phyloP scores from a whole-genome alignment of 306 rosid genomes.

The Cucurbita argyrosperma region DNA sequence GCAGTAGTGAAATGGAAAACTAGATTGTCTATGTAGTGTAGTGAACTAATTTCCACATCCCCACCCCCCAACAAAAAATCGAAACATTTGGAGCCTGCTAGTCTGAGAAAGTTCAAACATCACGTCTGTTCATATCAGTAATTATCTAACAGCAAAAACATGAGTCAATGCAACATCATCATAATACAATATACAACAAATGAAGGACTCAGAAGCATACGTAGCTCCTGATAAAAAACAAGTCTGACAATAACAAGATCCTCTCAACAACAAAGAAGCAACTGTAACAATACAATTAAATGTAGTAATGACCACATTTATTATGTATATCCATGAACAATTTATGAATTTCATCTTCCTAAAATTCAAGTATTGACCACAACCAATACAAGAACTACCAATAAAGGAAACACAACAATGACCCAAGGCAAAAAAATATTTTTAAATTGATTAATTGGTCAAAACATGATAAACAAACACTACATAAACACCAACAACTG shows the following conservation, averaged over 20 bases:
- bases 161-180: background rate
- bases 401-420: background rate
- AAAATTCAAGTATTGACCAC: background rate
- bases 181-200: background rate
- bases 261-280: background rate
- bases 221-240: background rate
- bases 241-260: background rate
- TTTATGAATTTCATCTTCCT: background rate
- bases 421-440: background rate
- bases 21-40: background rate
- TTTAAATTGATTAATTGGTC: background rate
- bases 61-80: background rate
- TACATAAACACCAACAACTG: background rate
- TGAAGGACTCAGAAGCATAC: background rate
- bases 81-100: background rate
- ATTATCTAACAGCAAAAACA: background rate
- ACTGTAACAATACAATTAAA: background rate
- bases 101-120: background rate
- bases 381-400: background rate
- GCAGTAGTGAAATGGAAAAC: background rate
- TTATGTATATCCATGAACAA: background rate
- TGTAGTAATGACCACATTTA: background rate
- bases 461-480: background rate
- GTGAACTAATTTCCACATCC: background rate
- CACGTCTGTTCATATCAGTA: background rate